phyloP scores from a whole-genome alignment of 352 stramenopile species.

The Phytophthora aleatoria region DNA sequence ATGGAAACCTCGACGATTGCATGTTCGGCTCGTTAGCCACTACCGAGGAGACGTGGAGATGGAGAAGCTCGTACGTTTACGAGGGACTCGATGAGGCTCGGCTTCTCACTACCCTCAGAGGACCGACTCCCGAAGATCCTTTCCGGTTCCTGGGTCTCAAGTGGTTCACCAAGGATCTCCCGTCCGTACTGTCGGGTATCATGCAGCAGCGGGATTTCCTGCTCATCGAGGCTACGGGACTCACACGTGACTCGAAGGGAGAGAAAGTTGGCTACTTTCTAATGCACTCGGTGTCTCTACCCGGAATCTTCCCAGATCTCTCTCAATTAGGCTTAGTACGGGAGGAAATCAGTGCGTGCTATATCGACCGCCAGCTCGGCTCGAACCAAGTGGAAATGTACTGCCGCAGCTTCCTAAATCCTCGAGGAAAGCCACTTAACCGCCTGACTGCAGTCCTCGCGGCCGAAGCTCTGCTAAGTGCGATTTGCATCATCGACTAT shows the following conservation, averaged over 20 bases:
- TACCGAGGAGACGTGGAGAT: constrained; percentile 45
- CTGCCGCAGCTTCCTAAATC: constrained; percentile 53
- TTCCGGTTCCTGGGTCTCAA: constrained; percentile 60
- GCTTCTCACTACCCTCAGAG: constrained; percentile 41
- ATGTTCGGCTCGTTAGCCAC: constrained; percentile 50
- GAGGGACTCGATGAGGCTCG: constrained; percentile 52
- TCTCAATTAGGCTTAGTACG: constrained; percentile 42
- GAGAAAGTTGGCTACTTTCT: constrained; percentile 50
- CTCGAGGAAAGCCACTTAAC: constrained; percentile 48
- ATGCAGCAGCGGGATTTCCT: constrained; percentile 54
- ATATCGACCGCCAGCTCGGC: constrained; percentile 40
- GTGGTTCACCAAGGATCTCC: constrained; percentile 58
- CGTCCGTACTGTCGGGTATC: constrained; percentile 42
- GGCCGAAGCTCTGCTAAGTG: constrained; percentile 47
- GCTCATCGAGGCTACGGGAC: constrained; percentile 50
- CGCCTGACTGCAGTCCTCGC: constrained; percentile 43
- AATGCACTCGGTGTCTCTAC: constrained; percentile 54
- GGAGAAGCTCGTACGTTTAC: constrained; percentile 46
- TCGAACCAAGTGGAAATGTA: constrained; percentile 41
- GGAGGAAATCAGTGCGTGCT: constrained; percentile 52
- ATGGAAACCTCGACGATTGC: constrained; percentile 52
- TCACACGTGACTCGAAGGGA: constrained; percentile 40
- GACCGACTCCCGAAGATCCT: constrained; percentile 38
- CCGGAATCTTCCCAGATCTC: constrained; percentile 35
- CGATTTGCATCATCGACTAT: constrained; percentile 48